Conservation (phyloP, 768 basidiomycete species). For the Aureoboletus auriporus region DNA sequence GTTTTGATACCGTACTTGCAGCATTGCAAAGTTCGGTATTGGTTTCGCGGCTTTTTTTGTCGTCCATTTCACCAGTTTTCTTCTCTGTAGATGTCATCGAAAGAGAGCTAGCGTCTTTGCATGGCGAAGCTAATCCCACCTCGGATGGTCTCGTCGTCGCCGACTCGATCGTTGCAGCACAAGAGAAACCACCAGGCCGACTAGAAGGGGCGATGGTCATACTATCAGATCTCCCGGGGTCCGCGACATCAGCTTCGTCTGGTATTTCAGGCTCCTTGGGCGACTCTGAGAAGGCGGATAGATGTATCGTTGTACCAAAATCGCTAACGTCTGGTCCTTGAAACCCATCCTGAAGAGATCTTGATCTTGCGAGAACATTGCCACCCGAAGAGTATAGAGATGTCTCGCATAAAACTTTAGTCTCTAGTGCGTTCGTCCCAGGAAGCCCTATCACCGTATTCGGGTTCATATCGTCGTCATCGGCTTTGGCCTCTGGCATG, state of each 20-base stretch:
- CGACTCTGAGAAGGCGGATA: neutral
- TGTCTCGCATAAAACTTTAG: neutral
- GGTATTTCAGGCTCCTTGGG: neutral
- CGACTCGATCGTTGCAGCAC: neutral
- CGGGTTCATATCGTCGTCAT: neutral
- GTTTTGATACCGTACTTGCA: neutral
- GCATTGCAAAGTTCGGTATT: neutral
- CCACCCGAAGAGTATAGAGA: neutral
- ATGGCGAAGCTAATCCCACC: neutral
- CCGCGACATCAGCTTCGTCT: neutral
- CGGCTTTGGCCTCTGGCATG: neutral
- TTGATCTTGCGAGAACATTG: too few relatives aligned
- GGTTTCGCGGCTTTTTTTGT: neutral
- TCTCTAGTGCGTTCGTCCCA: neutral
- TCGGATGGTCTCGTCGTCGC: neutral
- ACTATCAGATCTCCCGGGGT: neutral
- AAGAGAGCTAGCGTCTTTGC: neutral
- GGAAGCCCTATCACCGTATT: neutral
- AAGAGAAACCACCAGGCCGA: neutral
- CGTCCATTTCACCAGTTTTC: neutral
- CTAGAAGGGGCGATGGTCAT: neutral
- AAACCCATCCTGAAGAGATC: too few relatives aligned
- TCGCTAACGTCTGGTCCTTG: too few relatives aligned
- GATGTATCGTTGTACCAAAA: too few relatives aligned
- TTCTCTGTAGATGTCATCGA: neutral